Conservation (phyloP, 441 rosid species). For the Theobroma grandiflorum region DNA sequence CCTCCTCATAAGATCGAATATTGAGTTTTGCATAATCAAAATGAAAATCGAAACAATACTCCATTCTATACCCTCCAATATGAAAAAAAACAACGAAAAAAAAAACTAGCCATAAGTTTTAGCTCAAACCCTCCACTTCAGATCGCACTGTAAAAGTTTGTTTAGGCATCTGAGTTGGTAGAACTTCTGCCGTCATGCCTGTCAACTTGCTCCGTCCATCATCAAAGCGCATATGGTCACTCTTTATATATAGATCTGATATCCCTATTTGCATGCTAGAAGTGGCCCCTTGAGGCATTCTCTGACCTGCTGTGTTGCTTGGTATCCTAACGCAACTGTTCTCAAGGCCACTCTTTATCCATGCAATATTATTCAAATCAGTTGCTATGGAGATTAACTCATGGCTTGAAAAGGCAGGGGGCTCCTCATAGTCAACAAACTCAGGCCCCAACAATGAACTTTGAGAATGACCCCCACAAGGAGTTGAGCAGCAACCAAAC, state of each 20-base stretch:
- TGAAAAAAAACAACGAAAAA: conserved; percentile 2
- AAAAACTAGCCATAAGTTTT: conserved; percentile 12
- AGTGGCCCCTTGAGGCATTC: conserved; percentile 40
- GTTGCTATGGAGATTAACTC: conserved; percentile 84
- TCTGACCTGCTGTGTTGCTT: conserved; percentile 34
- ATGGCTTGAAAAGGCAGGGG: conserved; percentile 64
- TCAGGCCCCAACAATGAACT: conserved; percentile 73
- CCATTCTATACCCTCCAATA: conserved; percentile 26
- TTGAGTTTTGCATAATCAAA: conserved; percentile 18
- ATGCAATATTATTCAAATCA: conserved; percentile 85
- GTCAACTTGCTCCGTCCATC: conserved; percentile 55
- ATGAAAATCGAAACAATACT: conserved; percentile 15
- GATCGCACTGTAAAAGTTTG: conserved; percentile 57
- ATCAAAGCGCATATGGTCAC: conserved; percentile 37
- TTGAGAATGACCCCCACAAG: conserved; percentile 33
- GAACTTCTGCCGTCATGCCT: conserved; percentile 44
- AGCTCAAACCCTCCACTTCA: conserved; percentile 59
- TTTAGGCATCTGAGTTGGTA: conserved; percentile 51
- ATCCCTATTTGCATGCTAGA: conserved; percentile 47
- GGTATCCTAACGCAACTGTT: conserved; percentile 33
- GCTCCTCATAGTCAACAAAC: conserved; percentile 82
- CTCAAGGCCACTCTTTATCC: conserved; percentile 83
- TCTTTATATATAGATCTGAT: conserved; percentile 46
- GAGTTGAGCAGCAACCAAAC: conserved; percentile 64
- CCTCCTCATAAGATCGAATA: conserved; percentile 35